Evolutionary conservation across 108 stramenopile species (phyloP).

Genomic region (Discostella pseudostelligera): DNA sequence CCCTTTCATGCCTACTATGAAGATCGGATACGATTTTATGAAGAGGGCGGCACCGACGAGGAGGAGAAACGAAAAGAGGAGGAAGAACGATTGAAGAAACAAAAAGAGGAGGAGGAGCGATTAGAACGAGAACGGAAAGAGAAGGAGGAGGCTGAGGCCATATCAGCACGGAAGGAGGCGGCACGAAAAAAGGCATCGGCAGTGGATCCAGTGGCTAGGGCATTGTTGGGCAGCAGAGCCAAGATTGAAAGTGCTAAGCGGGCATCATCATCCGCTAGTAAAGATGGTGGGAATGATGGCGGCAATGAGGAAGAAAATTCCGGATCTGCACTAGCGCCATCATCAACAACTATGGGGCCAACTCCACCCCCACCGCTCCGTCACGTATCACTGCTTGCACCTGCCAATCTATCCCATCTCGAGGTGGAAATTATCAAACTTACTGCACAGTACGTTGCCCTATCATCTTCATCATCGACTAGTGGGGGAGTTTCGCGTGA

Average conservation of each 20-base stretch:
- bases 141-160: slow-evolving; percentile 34
- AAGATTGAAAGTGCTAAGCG: slow-evolving; percentile 50
- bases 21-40: slow-evolving; percentile 78
- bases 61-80: slow-evolving; percentile 62
- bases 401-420: slow-evolving; percentile 64
- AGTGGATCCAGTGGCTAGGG: slow-evolving; percentile 76
- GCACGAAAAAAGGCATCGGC: slow-evolving; percentile 60
- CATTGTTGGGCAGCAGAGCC: slow-evolving; percentile 53
- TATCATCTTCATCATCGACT: slow-evolving; percentile 51
- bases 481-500: slow-evolving; percentile 52
- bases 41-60: slow-evolving; percentile 69
- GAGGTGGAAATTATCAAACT: slow-evolving; percentile 92
- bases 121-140: slow-evolving; percentile 4
- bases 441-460: slow-evolving; percentile 95
- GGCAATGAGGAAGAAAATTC: slow-evolving; percentile 10
- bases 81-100: slow-evolving; percentile 26
- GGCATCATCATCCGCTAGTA: not conserved
- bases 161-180: slow-evolving; percentile 36
- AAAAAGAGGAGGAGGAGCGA: slow-evolving; percentile 40
- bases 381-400: slow-evolving; percentile 76
- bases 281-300: slow-evolving; percentile 12
- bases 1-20: slow-evolving; percentile 99
- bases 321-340: not conserved
- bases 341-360: slow-evolving; percentile 8
- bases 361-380: slow-evolving; percentile 72